Base-by-base conservation (phyloP, 768 basidiomycete genomes). In the Amanita muscaria region DNA sequence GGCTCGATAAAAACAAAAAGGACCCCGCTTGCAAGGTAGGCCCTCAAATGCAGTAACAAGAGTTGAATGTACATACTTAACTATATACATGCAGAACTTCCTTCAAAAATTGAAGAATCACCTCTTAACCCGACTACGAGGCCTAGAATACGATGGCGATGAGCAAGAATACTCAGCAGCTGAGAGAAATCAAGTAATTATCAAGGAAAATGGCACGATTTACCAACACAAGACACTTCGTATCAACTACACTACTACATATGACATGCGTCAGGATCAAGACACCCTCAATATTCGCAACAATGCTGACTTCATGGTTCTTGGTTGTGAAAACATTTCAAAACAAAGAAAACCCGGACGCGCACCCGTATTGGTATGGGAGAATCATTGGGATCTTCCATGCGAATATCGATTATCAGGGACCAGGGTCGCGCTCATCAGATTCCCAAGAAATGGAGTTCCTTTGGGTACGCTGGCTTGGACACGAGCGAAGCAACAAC, bases 171-270 rank as follows among this genome's bases (percentile, higher is more conserved):
- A n/a, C n/a, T n/a, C n/a, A n/a, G n/a, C n/a, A n/a, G n/a, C n/a
- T n/a, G n/a, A n/a, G n/a, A n/a, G n/a, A n/a, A n/a, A n/a, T n/a
- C n/a, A n/a, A 62, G 3, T 14, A n/a, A 4, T 48, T 60, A 16
- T 32, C 32, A 12, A 52, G 6, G 56, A 63, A 41, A 46, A 60
- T n/a, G n/a, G n/a, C 45, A 49, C 31, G 29, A 56, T 66, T 18
- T 32, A 32, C 31, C 31, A 32, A 11, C 31, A 29, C 36, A 35
- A 35, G 34, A 47, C 24, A 35, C 40, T 40, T 4, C 56, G 54
- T 0, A 22, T 68, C 47, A 63, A 66, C 51, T 66, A 65, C 45
- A 66, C 63, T 0, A 63, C 63, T 53, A n/a, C n/a, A n/a, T n/a
- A n/a, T n/a, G n/a, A n/a, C n/a, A n/a, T n/a, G n/a, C n/a, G n/a